These are phyloP conservation scores for Staphylotrichum longicolle DNA, from an alignment of 495 filamentous ascomycete genomes.

Conservation along the genomic window DNA sequence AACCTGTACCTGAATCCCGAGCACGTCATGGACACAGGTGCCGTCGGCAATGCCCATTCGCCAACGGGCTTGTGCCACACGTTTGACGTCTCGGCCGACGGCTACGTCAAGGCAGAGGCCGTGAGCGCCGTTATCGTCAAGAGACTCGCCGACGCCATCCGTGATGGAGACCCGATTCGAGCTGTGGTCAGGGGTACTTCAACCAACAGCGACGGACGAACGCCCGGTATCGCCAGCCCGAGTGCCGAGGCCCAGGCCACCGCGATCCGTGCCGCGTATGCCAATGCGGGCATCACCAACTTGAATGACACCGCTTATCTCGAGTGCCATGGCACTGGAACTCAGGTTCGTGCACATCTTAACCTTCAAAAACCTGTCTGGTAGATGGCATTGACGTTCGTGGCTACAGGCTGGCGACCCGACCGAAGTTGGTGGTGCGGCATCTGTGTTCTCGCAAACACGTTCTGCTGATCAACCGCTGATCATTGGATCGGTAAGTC, in stretches of 20 bases:
- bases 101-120: slow-evolving; percentile 60
- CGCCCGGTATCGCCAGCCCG: slow-evolving; percentile 49
- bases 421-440: slow-evolving; percentile 37
- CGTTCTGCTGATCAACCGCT: slow-evolving; percentile 7
- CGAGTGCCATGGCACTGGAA: slow-evolving; percentile 52
- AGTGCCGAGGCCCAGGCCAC: slow-evolving; percentile 48
- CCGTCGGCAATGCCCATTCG: slow-evolving; percentile 19
- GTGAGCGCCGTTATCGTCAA: slow-evolving; percentile 47
- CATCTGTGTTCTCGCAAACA: slow-evolving; percentile 11
- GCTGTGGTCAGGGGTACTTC: slow-evolving; percentile 53
- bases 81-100: slow-evolving; percentile 35
- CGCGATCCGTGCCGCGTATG: slow-evolving; percentile 48
- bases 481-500: slow-evolving; percentile 38
- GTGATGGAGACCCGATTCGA: slow-evolving; percentile 50
- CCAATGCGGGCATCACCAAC: slow-evolving; percentile 20
- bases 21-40: not conserved
- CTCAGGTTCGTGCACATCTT: slow-evolving; percentile 21
- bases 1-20: slow-evolving; percentile 10
- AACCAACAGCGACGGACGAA: slow-evolving; percentile 51
- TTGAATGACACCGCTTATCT: slow-evolving; percentile 42
- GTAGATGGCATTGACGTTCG: no score
- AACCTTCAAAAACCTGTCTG: no score
- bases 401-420: slow-evolving; percentile 44
- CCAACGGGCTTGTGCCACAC: slow-evolving; percentile 31
- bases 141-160: slow-evolving; percentile 46